Evolutionary conservation across 176 grass and related monocot genomes (phyloP).

Genomic region (Hsuehochloa calcarea): DNA sequence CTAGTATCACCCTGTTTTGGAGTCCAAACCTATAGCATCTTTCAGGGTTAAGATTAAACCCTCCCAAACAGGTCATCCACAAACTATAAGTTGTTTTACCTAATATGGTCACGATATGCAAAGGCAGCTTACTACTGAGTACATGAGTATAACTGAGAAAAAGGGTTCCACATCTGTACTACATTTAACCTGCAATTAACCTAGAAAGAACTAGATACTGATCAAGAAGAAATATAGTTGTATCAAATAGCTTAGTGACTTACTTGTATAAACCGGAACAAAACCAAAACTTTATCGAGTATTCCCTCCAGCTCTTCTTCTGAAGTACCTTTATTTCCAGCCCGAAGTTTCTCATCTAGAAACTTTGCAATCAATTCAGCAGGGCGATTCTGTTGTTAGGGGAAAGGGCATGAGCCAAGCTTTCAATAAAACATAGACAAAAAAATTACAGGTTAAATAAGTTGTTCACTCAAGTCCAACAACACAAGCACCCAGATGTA

Average conservation of each 20-base stretch:
- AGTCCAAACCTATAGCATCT: background rate
- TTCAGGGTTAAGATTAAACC: background rate
- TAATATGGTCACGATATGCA: background rate
- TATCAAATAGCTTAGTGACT: slow-evolving; percentile 35
- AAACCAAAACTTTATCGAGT: slow-evolving; percentile 94
- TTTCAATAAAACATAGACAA: slow-evolving; percentile 5
- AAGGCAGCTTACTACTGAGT: background rate
- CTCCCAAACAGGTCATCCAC: background rate
- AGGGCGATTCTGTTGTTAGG: slow-evolving; percentile 80
- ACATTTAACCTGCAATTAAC: background rate
- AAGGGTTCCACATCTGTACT: background rate
- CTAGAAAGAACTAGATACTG: background rate
- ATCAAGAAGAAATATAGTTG: slow-evolving; percentile 2
- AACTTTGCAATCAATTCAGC: slow-evolving; percentile 99
- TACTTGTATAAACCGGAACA: slow-evolving; percentile 99
- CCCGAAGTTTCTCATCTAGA: slow-evolving; percentile 96
- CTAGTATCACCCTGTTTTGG: background rate
- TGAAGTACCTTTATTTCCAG: slow-evolving; percentile 98
- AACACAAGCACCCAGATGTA: background rate
- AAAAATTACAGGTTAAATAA: slow-evolving; percentile 9
- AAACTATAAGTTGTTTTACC: background rate
- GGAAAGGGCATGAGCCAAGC: background rate
- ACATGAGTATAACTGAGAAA: background rate
- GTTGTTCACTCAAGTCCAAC: background rate
- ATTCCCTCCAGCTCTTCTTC: slow-evolving; percentile 99